phyloP scores from a whole-genome alignment of 345 rosid species.

The Corchorus capsularis region DNA sequence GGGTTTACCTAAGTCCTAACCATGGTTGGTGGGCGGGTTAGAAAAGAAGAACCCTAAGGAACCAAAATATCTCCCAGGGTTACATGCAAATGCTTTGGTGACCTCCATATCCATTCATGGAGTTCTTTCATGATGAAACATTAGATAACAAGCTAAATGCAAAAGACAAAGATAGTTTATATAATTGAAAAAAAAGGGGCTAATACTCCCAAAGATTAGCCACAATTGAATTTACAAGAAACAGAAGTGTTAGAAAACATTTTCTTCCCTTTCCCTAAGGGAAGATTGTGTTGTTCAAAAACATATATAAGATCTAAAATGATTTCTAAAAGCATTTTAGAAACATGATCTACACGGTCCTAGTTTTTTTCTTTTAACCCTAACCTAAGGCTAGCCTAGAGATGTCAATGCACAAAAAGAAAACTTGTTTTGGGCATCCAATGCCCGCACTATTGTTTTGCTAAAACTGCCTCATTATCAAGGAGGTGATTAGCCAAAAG shows the following conservation, averaged over 20 bases:
- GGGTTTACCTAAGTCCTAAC: conserved; percentile 78
- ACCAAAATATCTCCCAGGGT: conserved; percentile 86
- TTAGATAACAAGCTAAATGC: conserved; percentile 35
- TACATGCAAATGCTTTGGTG: conserved; percentile 62
- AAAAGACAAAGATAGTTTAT: conserved; percentile 28
- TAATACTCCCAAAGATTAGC: conserved; percentile 66
- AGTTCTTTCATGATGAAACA: conserved; percentile 40
- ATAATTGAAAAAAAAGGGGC: conserved; percentile 39
- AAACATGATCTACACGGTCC: conserved; percentile 52
- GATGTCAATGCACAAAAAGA: conserved; percentile 48
- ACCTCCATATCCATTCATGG: conserved; percentile 78
- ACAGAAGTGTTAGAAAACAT: conserved; percentile 19
- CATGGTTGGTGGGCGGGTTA: conserved; percentile 66
- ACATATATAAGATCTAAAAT: conserved; percentile 26
- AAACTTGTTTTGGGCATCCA: conserved; percentile 25
- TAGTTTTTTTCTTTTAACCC: conserved; percentile 62
- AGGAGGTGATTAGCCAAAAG: conserved; percentile 34
- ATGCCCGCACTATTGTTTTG: conserved; percentile 29
- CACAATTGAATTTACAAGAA: conserved; percentile 52
- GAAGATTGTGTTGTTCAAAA: conserved; percentile 34
- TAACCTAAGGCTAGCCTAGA: conserved; percentile 38
- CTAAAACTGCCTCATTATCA: conserved; percentile 42
- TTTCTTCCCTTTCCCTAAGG: conserved; percentile 54
- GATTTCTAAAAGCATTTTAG: conserved; percentile 26
- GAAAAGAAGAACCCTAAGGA: conserved; percentile 71